Conservation (phyloP, 73 alveolate genomes). For the Paraurostyla sp. region DNA sequence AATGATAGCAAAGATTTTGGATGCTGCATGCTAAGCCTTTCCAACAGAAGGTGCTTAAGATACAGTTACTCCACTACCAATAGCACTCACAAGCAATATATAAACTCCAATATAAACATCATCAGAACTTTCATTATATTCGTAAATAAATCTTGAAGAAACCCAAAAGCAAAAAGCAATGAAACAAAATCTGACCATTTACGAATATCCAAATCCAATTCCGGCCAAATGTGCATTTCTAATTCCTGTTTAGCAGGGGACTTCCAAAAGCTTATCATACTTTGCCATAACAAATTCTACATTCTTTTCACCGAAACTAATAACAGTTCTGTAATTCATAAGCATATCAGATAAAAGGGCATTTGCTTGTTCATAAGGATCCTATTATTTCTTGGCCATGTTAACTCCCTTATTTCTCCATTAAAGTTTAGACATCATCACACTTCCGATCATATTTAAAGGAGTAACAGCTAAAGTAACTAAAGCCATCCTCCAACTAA, state of each 20-base stretch:
- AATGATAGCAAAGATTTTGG: constrained; percentile 42
- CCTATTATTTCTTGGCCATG: background rate
- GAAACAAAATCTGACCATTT: constrained; percentile 69
- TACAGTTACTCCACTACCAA: constrained; percentile 39
- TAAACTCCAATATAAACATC: constrained; percentile 43
- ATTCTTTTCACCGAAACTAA: constrained; percentile 80
- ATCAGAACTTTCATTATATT: constrained; percentile 65
- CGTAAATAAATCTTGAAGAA: background rate
- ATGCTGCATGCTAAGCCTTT: constrained; percentile 65
- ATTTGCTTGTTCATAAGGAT: constrained; percentile 33
- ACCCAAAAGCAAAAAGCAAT: constrained; percentile 76
- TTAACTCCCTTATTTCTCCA: background rate
- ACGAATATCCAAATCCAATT: constrained; percentile 70
- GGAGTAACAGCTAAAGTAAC: constrained; percentile 16
- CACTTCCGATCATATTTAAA: background rate
- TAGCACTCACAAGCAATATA: background rate
- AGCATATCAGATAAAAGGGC: too few relatives aligned
- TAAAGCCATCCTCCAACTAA: constrained; percentile 24
- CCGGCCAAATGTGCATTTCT: constrained; percentile 77
- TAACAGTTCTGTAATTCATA: constrained; percentile 87
- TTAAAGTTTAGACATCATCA: background rate
- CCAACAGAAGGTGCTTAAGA: constrained; percentile 79
- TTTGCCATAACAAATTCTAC: constrained; percentile 65
- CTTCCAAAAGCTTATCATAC: constrained; percentile 62
- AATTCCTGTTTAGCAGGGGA: constrained; percentile 49